Percentiles rank a stretch among this genome's conserved stretches.
Evolutionary conservation across 371 early-diverging fungal genomes (phyloP).

Genomic region (Mucor lusitanicus): DNA sequence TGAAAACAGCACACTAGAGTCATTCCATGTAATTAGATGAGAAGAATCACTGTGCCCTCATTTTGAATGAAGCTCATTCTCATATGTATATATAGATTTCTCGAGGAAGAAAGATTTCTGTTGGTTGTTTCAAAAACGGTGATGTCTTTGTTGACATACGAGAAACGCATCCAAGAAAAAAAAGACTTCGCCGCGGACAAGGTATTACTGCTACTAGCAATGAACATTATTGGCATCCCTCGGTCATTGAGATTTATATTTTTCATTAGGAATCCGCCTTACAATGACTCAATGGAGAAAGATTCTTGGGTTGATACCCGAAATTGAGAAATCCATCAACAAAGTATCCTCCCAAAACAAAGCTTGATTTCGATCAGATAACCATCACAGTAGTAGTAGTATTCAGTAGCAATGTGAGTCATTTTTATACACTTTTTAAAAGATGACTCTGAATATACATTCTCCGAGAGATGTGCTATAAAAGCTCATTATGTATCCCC

Average conservation of each 20-base stretch:
- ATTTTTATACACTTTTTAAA: background rate
- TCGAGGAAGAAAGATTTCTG: slow-evolving; percentile 23
- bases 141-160: slow-evolving; percentile 26
- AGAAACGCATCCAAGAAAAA: slow-evolving; percentile 25
- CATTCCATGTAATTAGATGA: background rate
- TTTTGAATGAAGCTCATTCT: background rate
- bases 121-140: slow-evolving; percentile 20
- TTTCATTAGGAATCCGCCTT: slow-evolving; percentile 20
- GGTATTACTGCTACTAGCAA: background rate
- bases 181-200: slow-evolving; percentile 28
- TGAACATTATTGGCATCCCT: background rate
- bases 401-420: slow-evolving; percentile 3
- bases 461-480: background rate
- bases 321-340: slow-evolving; percentile 23
- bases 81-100: slow-evolving; percentile 24
- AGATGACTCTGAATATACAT: background rate
- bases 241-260: background rate
- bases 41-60: background rate
- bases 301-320: slow-evolving; percentile 20
- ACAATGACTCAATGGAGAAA: slow-evolving; percentile 29
- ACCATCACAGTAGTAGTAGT: background rate
- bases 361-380: background rate
- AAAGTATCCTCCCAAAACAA: slow-evolving; percentile 7
- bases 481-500: background rate
- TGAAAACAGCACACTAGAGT: background rate